Base-by-base conservation (phyloP, 2,329 filamentous ascomycete genomes). In the Trichoderma guizhouense region DNA sequence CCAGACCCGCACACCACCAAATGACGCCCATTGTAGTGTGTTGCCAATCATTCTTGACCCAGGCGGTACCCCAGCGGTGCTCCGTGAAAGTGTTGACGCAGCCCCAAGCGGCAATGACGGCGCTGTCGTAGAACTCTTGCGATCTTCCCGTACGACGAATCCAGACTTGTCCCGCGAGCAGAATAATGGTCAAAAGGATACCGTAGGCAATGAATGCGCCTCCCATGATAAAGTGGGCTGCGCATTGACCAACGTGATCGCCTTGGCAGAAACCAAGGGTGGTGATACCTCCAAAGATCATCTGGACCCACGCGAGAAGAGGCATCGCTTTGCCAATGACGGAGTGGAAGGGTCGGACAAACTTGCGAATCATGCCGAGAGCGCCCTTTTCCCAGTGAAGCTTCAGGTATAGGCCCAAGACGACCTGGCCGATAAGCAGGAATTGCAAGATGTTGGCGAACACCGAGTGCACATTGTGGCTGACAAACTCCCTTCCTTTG, bases 11-110 rank as follows among this genome's bases (percentile, higher is more conserved):
- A 77, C 91, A 93, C 95, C 95, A 99, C 96, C 96, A 99, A 66
- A 99, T 90, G 74, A 99, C 90, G n/a, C 96, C 96, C 95, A 99
- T 98, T n/a, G 93, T 93, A 0, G 96, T 99, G 81, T 99, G 96
- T 81, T 99, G 95, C 83, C 97, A 90, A 81, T 99, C 96, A 79
- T 98, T 98, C 82, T 89, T 90, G 67, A 92, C 94, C 96, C 96
- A 99, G 0, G 89, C 87, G 1, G 86, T 86, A 69, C 96, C 96
- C 96, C 96, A 99, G 67, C 92, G 90, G 80, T 99, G 96, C 82
- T 98, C 96, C 21, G 96, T 99, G 77, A 99, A 98, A 9, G 96
- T 98, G 82, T 98, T 99, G 82, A 99, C 91, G 79, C 94, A 97
- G 39, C 95, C 96, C 96, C 96, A 99, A 1, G 92, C 91, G 1